Evolutionary conservation across 495 filamentous ascomycete genomes (phyloP), one percentile per base, ranked within the genome.

Genomic region (Hyaloscypha variabilis): DNA sequence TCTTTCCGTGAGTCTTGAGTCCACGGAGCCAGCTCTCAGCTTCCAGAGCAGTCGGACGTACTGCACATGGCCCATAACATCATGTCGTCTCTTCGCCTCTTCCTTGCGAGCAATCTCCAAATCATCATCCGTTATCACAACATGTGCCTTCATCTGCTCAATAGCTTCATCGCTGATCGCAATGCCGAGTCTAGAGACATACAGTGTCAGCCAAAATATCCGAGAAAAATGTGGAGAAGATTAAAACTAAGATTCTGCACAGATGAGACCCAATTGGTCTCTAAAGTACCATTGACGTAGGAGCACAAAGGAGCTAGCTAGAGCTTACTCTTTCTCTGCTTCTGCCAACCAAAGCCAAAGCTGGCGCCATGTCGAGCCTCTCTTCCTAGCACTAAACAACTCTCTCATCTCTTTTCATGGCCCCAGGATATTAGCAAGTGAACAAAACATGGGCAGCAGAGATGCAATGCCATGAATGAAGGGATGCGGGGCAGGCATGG

Each of bases 281-380:
- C 11, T 46, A 17, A 10, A 14, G 19, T 3, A 46, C 14, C 8
- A 17, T 11, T 46, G 39, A 19, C 14, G 17, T 46, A 46, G 17
- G 13, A 34, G 8, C 4, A 46, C 8, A 46, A 46, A 17, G 39
- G 39, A 14, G 13, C 10, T 46, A 6, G 31, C 11, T 19, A 14
- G 31, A 36, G 13, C 39, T 14, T 46, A 46, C 71, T 91, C 88
- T 76, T 89, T 88, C 77, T 96, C 87, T 28, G 85, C 83, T 80
- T 93, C 88, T n/a, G 92, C 92, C 14, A 96, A 87, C 82, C 85
- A 90, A 29, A 93, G 72, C 92, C 92, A 96, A 54, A 96, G 81
- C 68, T 88, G 78, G 68, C 92, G 85, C 92, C 92, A 95, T 36
- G 86, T 92, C 6, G 87, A 84, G 71, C 83, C 82, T n/a, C 92